Base-by-base conservation (phyloP, 305 asterid species). In the Rubia occidens region DNA sequence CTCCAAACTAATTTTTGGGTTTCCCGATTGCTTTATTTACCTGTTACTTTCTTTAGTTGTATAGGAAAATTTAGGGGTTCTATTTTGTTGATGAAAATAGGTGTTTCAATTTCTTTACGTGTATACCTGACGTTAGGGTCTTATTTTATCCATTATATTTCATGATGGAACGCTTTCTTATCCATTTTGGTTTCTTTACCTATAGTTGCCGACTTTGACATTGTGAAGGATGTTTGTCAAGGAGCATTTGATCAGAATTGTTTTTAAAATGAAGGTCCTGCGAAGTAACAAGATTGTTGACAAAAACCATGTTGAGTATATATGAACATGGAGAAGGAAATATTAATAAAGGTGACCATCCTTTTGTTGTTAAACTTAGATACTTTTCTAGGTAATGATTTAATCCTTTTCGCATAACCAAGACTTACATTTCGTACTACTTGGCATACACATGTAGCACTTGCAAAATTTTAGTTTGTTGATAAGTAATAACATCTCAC, bases 251-350 rank as follows among this genome's bases (percentile, higher is more conserved):
- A 26, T 26, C 29, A 26, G 2, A 26, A n/a, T n/a, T 26, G 1
- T 26, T 26, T 26, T 26, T 26, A 26, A 26, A 26, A 91, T 91
- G 97, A 91, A 89, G 81, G 96, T 91, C 70, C 83, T 91, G 91
- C 80, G 92, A 10, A 91, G 89, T 69, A 95, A 91, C 78, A 87
- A 79, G 75, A 88, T 91, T 69, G 75, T 91, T 81, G 95, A 91
- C 87, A 91, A 89, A 79, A 87, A 85, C 77, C 95, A 88, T 66
- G 83, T 80, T 21, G 95, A 81, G 72, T 32, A 32, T 90, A 90
- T 71, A 87, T 87, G 92, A 90, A 82, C 67, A 78, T 92, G 1
- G 97, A 90, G 85, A 87, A 89, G 85, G 92, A 88, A 68, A 83
- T 88, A 68, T 76, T 90, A 77, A 83, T 90, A 82, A 85, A 81